Percentiles rank a stretch among this genome's conserved stretches.
Evolutionary conservation across 441 rosid species (phyloP).

Genomic region (Pelargonium australe): DNA sequence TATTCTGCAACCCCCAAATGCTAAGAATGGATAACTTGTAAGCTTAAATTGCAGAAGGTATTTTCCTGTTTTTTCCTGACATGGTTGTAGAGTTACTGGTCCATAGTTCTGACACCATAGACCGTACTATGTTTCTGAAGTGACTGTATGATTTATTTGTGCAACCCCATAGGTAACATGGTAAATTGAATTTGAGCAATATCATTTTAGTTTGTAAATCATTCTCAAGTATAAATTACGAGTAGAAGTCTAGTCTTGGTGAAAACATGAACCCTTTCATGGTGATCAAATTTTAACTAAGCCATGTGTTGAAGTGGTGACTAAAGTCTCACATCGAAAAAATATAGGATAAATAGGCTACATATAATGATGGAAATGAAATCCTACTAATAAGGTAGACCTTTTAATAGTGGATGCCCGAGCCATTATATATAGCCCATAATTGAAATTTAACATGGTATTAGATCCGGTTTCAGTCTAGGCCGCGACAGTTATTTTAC

Average conservation of each 20-base stretch:
- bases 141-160: neutral
- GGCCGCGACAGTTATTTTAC: too few species aligned
- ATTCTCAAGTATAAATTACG: neutral
- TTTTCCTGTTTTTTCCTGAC: neutral
- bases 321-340: too few species aligned
- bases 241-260: neutral
- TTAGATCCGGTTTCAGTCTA: too few species aligned
- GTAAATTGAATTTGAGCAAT: too few species aligned
- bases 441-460: too few species aligned
- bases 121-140: neutral
- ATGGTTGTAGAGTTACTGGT: neutral
- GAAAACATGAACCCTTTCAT: neutral
- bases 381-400: too few species aligned
- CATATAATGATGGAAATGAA: too few species aligned
- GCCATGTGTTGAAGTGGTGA: neutral
- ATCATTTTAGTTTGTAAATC: neutral
- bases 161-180: neutral
- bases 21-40: slow-evolving; percentile 12
- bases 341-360: too few species aligned
- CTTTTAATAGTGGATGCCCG: too few species aligned
- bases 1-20: neutral
- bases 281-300: neutral
- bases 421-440: too few species aligned
- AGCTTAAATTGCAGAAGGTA: neutral
- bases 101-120: neutral